These are phyloP conservation scores for Akanthomyces uredinophilus DNA, from an alignment of 2,329 filamentous ascomycete species.

Conservation along the genomic window DNA sequence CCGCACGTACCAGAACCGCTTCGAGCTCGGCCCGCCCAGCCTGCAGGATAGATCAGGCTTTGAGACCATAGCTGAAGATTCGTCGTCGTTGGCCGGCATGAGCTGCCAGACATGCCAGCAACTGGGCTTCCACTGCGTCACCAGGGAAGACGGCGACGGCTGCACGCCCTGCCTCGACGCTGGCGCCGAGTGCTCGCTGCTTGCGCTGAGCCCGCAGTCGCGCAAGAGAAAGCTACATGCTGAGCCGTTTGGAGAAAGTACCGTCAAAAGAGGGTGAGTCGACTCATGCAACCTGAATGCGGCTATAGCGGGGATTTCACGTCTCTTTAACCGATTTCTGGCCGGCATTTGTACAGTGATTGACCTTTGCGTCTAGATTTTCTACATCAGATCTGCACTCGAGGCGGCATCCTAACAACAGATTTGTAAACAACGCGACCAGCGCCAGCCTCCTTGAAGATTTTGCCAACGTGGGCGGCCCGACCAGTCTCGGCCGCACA, in stretches of 20 bases:
- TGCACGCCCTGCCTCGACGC: slow-evolving; percentile 37
- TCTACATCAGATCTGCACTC: slow-evolving; percentile 37
- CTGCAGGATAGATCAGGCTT: slow-evolving; percentile 34
- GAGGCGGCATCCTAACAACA: background rate
- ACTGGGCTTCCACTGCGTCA: slow-evolving; percentile 70
- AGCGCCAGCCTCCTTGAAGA: slow-evolving; percentile 61
- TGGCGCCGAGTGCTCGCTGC: slow-evolving; percentile 12
- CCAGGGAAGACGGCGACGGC: slow-evolving; percentile 66
- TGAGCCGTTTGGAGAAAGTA: slow-evolving; percentile 54
- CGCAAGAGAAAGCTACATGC: slow-evolving; percentile 74
- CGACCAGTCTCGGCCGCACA: slow-evolving; percentile 61
- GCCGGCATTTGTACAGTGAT: background rate
- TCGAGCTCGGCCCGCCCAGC: slow-evolving; percentile 46
- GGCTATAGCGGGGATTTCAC: background rate
- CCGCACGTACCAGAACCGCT: slow-evolving; percentile 15
- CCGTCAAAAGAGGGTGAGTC: slow-evolving; percentile 66
- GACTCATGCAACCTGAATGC: background rate
- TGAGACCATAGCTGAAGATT: background rate
- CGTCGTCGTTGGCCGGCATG: slow-evolving; percentile 37
- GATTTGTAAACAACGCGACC: slow-evolving; percentile 44
- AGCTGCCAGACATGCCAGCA: slow-evolving; percentile 71
- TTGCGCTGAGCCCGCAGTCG: slow-evolving; percentile 56
- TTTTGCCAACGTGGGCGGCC: slow-evolving; percentile 64
- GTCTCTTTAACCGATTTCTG: background rate
- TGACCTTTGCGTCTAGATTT: slow-evolving; percentile 9